Percentiles rank a stretch among this genome's conserved stretches.
These are phyloP conservation scores for Afroboletus lepidellus DNA, from an alignment of 1,284 basidiomycete genomes.

Conservation along the genomic window DNA sequence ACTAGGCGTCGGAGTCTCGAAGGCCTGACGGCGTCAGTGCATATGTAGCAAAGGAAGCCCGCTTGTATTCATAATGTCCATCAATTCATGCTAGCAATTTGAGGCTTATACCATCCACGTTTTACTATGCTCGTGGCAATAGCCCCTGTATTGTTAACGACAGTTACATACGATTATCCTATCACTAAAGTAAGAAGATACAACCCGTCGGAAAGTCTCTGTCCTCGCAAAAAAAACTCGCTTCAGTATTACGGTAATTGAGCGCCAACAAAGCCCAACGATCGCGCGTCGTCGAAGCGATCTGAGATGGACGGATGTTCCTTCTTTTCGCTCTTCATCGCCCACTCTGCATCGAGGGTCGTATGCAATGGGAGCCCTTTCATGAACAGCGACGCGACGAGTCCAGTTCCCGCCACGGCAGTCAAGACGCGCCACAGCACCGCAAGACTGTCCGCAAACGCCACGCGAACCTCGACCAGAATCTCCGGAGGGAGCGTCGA, in stretches of 20 bases:
- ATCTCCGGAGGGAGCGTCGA: too few species aligned
- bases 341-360: neutral
- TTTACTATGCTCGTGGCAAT: neutral
- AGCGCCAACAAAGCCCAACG: too few species aligned
- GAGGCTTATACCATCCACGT: constrained; percentile 11
- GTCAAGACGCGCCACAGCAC: neutral
- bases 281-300: too few species aligned
- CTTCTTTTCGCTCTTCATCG: neutral
- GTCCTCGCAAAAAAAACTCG: too few species aligned
- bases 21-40: neutral
- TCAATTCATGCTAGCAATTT: constrained; percentile 4
- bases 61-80: constrained; percentile 17
- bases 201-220: too few species aligned
- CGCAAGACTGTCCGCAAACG: constrained; percentile 1
- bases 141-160: neutral
- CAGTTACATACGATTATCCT: too few species aligned
- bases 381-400: constrained; percentile 4
- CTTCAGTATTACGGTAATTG: too few species aligned
- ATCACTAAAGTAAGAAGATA: too few species aligned
- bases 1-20: constrained; percentile 38
- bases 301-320: neutral
- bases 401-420: neutral
- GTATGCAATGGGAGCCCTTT: neutral
- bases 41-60: constrained; percentile 8
- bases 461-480: neutral